Evolutionary conservation across 352 stramenopile genomes (phyloP).

Genomic region (Blastocystis sp.): DNA sequence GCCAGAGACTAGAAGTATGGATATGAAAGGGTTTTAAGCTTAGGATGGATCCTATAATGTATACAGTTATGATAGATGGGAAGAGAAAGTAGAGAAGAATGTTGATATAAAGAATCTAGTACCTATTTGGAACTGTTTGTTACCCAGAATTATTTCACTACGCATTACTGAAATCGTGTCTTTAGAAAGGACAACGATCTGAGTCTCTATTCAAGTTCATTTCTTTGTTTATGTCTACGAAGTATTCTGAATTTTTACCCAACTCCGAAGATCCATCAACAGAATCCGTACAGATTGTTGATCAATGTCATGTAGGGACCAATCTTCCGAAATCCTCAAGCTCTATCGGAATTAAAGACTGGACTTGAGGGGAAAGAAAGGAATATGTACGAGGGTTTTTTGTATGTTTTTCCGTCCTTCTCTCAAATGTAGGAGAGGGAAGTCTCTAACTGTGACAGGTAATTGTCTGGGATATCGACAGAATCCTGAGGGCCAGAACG

Average conservation of each 20-base stretch:
- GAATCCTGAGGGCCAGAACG: neutral
- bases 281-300: neutral
- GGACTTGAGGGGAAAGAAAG: slow-evolving; percentile 17
- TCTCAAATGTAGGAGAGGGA: neutral
- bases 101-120: neutral
- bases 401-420: neutral
- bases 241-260: slow-evolving; percentile 18
- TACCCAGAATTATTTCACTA: neutral
- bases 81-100: neutral
- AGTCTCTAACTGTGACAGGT: neutral
- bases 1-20: neutral
- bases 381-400: neutral
- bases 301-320: neutral
- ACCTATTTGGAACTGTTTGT: neutral
- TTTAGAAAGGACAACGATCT: no score
- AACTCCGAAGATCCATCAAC: neutral
- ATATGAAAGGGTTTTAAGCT: neutral
- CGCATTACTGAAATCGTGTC: neutral
- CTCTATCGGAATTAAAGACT: neutral
- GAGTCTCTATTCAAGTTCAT: no score
- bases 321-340: slow-evolving; percentile 2
- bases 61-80: slow-evolving; percentile 20
- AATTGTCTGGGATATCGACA: slow-evolving; percentile 46
- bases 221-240: neutral
- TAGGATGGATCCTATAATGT: neutral